Evolutionary conservation across 2,329 filamentous ascomycete species (phyloP), one percentile per base, ranked within the genome.

Genomic region (Claviceps sp.): DNA sequence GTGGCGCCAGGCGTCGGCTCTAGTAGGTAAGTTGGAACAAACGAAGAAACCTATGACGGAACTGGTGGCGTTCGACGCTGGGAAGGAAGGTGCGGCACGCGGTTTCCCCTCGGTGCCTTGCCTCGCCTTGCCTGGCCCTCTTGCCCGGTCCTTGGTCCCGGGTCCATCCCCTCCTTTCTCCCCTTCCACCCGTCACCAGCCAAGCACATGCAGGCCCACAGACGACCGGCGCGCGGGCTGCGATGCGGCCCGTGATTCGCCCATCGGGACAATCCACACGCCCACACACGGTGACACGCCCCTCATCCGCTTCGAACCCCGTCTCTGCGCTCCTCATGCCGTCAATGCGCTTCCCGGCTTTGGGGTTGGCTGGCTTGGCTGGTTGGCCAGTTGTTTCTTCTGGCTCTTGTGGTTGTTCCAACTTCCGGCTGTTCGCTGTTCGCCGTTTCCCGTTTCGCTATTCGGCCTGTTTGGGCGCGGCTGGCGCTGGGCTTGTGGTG

Each of bases 71-170:
- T 34, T 34, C 26, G 26, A 30, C 8, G 26, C 26, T 30, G 26
- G 26, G 42, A 44, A 8, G 9, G 20, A 44, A 16, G 42, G 22
- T 44, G 42, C 14, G 20, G 36, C 20, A 16, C 26, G 18, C 36
- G 5, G 3, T 43, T n/a, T 14, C 40, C 48, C 20, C n/a, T 37
- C 41, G 24, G 14, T 38, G 49, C 41, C 49, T 41, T 30, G 40
- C 40, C 49, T 36, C 20, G 26, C 38, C 30, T 51, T 49, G 38
- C 48, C 48, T 50, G 30, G 30, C 20, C 14, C 49, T 36, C 47
- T 16, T 46, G 49, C 42, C 45, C 44, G 50, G 37, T 47, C 52
- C 52, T 48, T 54, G 49, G 52, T 49, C 52, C 49, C 42, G 46
- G 49, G 52, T 51, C 49, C 52, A 49, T 49, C 40, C n/a, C 48